Evolutionary conservation across 768 basidiomycete genomes (phyloP), one percentile per base, ranked within the genome.

Genomic region (Filobasidium floriforme): DNA sequence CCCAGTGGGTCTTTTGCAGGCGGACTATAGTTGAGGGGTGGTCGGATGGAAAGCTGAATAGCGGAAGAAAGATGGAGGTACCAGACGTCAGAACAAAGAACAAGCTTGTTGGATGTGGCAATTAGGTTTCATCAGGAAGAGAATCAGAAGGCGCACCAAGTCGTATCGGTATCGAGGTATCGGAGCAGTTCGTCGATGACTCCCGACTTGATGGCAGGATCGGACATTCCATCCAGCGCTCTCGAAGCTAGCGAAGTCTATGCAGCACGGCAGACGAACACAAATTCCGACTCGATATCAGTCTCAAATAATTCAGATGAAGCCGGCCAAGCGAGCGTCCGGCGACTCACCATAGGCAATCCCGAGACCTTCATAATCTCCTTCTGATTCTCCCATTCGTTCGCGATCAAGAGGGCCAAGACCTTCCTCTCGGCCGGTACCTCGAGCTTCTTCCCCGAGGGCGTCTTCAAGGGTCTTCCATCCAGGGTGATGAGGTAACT

Each of bases 321-420:
- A 10, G 24, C 2, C 4, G 10, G n/a, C 19, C 43, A 44, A 44
- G 43, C 14, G 51, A 40, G 26, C 29, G 32, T 46, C 60, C 62
- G 54, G 15, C 18, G 9, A 72, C 79, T 62, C 32, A 96, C 94
- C 84, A 96, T 85, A 18, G 96, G 92, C 28, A 99, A 80, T 0
- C 92, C 88, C 77, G 94, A 90, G 28, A 88, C 88, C 78, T 93
- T 97, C 68, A 97, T 75, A 1, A 93, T 73, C 6, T 81, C 87
- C 66, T 86, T 86, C 79, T 97, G 94, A 73, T 88, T 89, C 73
- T 99, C 92, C 96, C 96, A 99, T 81, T 99, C 96, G 64, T 89
- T 84, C 22, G 92, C 96, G 72, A 98, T 86, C 65, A 96, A 82
- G 1, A 89, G 82, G 1, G 93, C 92, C 24, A 89, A 82, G 32